phyloP scores from a whole-genome alignment of 129 eudicot species.

The Logfia minima region DNA sequence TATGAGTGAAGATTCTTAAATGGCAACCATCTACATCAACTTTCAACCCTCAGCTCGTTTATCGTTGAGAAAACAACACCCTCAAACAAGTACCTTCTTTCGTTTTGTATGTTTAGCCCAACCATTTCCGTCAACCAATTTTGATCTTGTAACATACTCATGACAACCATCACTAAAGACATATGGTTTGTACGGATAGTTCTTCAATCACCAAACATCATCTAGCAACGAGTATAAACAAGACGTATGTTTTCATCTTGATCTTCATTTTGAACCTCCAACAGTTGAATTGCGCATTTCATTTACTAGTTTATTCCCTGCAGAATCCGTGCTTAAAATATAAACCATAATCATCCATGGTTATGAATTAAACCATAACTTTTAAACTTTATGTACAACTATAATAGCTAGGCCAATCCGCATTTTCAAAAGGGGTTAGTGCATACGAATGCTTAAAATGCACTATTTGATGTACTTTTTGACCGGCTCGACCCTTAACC shows the following conservation, averaged over 20 bases:
- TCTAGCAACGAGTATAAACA: background rate
- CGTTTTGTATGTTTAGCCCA: background rate
- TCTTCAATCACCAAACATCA: background rate
- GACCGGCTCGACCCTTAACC: too few relatives aligned
- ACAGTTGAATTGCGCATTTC: background rate
- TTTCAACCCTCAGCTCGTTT: background rate
- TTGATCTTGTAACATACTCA: background rate
- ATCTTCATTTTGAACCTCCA: background rate
- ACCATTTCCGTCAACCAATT: background rate
- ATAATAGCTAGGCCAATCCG: too few relatives aligned
- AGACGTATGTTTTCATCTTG: background rate
- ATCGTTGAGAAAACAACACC: background rate
- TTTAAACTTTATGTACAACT: background rate
- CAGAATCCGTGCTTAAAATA: background rate
- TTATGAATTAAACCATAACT: background rate
- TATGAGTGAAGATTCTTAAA: background rate
- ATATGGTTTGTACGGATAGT: background rate
- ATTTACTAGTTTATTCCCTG: background rate
- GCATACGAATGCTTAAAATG: too few relatives aligned
- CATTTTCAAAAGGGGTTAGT: too few relatives aligned
- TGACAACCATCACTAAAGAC: background rate
- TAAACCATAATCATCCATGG: background rate
- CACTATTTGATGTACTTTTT: too few relatives aligned
- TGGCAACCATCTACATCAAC: background rate
- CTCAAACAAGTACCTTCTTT: background rate